Base-by-base conservation (phyloP, 805 yeast species). In the Sugiyamaella marilandica region DNA sequence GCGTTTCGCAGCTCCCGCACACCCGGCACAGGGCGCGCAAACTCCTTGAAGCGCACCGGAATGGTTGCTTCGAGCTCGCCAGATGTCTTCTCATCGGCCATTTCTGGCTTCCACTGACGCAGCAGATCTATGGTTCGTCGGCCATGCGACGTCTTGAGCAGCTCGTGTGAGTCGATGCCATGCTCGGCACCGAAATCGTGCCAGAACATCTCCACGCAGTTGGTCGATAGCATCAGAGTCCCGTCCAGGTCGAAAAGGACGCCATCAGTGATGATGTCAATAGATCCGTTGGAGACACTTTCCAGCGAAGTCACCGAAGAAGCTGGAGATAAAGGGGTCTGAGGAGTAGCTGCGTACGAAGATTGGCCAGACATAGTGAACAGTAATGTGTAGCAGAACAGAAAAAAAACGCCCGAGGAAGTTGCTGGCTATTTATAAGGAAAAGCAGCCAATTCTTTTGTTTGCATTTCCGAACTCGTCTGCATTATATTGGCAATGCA, bases 231-330 rank as follows among this genome's bases (percentile, higher is more conserved):
- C 66, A 88, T 88, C 65, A 88, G 74, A 29, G 96, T 88, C 50
- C 96, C 96, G 67, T 88, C 96, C 50, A 90, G 82, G 71, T 88
- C 96, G 70, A 88, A 88, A 57, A 86, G 78, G 58, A 78, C 72
- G 37, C 80, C 80, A 60, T 75, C 68, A 47, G 75, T 70, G 47
- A 66, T 58, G 53, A 67, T 47, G 13, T 49, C 49, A 18, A 54
- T 36, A 14, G 52, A 45, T 11, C 37, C 26, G 16, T 14, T 16
- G 47, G 33, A 18, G 18, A 10, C 9, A 26, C 45, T 41, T 13
- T 35, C 21, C 18, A 44, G 31, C 16, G 53, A 43, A 2, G 48
- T 43, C 9, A 47, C 37, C 34, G 53, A 16, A 13, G 49, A 44
- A 18, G 35, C 37, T 5, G 53, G 53, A 7, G 53, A 45, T 11